Percentiles rank a stretch among this genome's conserved stretches.
Conservation (phyloP, 176 grass and related monocot species). For the Oryza nivara region DNA sequence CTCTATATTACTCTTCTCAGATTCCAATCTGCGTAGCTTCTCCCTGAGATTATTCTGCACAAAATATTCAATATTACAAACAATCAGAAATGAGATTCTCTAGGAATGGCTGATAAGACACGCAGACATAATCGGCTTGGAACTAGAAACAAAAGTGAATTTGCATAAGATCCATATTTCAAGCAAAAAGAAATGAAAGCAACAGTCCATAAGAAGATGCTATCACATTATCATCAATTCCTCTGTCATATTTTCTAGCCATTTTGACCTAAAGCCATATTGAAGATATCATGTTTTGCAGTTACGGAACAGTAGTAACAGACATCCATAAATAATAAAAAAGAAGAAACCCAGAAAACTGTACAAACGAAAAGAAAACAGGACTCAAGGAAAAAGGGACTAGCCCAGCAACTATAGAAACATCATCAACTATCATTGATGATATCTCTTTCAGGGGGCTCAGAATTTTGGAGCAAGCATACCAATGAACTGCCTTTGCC, state of each 20-base stretch:
- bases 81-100: neutral
- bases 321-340: neutral
- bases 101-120: neutral
- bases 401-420: neutral
- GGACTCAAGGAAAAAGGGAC: neutral
- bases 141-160: neutral
- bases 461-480: neutral
- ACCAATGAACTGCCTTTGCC: neutral
- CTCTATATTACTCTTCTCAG: constrained; percentile 73
- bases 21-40: constrained; percentile 73
- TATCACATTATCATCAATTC: neutral
- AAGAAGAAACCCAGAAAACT: neutral
- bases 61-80: constrained; percentile 14
- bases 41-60: constrained; percentile 76
- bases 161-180: constrained; percentile 19
- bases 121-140: neutral
- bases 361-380: neutral
- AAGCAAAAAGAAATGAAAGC: constrained; percentile 3
- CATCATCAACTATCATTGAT: neutral
- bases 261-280: neutral
- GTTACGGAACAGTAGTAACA: neutral
- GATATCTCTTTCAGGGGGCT: neutral
- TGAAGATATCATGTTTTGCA: neutral
- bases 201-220: neutral
- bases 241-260: neutral